Percentiles rank a stretch among this genome's conserved stretches.
These are phyloP conservation scores for Talaromyces adpressus DNA, from an alignment of 495 filamentous ascomycete species.

Conservation along the genomic window DNA sequence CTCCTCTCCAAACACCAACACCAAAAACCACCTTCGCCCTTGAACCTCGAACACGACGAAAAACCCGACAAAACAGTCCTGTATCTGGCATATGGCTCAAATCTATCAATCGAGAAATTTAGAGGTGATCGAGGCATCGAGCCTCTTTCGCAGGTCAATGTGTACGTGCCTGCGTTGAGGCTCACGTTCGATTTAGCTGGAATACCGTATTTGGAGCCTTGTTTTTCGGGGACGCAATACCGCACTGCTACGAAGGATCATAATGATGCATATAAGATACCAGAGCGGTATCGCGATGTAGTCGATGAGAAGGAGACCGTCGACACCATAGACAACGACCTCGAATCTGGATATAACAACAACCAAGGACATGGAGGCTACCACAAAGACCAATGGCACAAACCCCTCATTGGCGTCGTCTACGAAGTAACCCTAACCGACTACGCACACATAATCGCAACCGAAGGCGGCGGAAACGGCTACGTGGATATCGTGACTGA, in stretches of 20 bases:
- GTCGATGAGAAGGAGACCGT: conserved; percentile 10
- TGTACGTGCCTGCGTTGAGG: conserved; percentile 66
- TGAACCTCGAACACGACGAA: not conserved
- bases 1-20: not conserved
- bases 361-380: conserved; percentile 20
- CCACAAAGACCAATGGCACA: conserved; percentile 55
- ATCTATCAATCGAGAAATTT: conserved; percentile 72
- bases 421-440: conserved; percentile 83
- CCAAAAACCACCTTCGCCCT: not conserved
- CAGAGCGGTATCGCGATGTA: conserved; percentile 9
- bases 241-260: conserved; percentile 30
- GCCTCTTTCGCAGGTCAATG: conserved; percentile 70
- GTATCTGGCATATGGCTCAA: conserved; percentile 95
- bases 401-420: conserved; percentile 82
- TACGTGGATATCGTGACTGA: conserved; percentile 79
- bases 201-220: conserved; percentile 81
- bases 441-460: conserved; percentile 79
- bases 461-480: conserved; percentile 75
- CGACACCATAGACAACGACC: not conserved
- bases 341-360: conserved; percentile 23
- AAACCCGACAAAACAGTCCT: conserved; percentile 51
- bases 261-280: conserved; percentile 17
- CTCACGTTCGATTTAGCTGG: conserved; percentile 83
- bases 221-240: conserved; percentile 75
- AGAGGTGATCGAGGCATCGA: conserved; percentile 65